Base-by-base conservation (phyloP, 2,329 filamentous ascomycete species). In the Aureobasidium sp. region DNA sequence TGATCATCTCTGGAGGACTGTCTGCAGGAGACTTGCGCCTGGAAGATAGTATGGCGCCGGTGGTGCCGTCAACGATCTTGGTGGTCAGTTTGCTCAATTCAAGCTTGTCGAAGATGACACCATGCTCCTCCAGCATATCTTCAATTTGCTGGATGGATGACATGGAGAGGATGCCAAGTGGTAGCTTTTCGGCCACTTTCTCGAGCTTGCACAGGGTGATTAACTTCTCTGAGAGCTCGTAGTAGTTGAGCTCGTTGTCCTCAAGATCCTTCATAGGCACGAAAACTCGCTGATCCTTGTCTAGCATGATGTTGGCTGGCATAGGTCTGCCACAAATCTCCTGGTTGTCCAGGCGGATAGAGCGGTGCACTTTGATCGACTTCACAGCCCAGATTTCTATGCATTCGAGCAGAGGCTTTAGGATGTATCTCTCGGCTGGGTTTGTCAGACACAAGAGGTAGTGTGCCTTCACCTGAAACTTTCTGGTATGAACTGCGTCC, bases 161-260 rank as follows among this genome's bases (percentile, higher is more conserved):
- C 5, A 40, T 22, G 5, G 56, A 29, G 19, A 48, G 44, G 14
- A 59, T 39, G 7, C 42, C n/a, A 19, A 24, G 6, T 12, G 31
- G 19, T 24, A 57, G 5, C 17, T 57, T 4, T 5, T 27, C 5
- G 4, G 19, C 14, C 12, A n/a, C 57, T 52, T 68, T 64, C 31
- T 80, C 65, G 2, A 70, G 63, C 3, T 71, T 64, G 2, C 60
- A 62, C 5, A 54, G 29, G 5, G n/a, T 12, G 3, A 9, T 8
- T 4, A 62, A 7, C 33, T 62, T 53, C 29, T 56, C 60, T 14
- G 15, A 6, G 2, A 62, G 37, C 40, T 62, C 17, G 22, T 33
- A 62, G 31, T 37, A 35, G 29, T 62, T 17, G 7, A 56, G 35
- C 1, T 19, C 29, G 5, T 62, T 39, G 12, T 14, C 15, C 0